Percentiles rank a stretch among this genome's conserved stretches.
Evolutionary conservation across 495 filamentous ascomycete species (phyloP).

Genomic region (Xylaria acuta): DNA sequence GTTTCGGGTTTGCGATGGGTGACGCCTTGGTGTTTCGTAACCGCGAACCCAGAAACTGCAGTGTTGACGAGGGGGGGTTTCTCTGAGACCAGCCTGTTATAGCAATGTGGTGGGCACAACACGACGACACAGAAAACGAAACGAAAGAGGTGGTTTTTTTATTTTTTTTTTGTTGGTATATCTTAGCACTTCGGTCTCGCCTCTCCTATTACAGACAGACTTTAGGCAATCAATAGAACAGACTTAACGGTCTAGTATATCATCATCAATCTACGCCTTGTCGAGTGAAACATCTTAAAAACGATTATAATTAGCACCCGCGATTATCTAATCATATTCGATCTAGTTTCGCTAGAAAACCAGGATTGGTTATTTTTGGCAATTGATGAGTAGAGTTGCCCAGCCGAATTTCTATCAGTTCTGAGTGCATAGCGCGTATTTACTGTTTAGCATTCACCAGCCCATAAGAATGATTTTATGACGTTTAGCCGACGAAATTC

Average conservation of each 20-base stretch:
- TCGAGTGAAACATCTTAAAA: neutral
- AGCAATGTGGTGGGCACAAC: slow-evolving; percentile 4
- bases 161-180: slow-evolving; percentile 36
- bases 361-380: neutral
- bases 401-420: neutral
- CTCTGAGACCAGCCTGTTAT: neutral
- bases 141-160: slow-evolving; percentile 24
- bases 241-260: slow-evolving; percentile 39
- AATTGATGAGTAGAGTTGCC: neutral
- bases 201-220: slow-evolving; percentile 22
- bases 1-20: slow-evolving; percentile 12
- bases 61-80: neutral
- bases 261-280: slow-evolving; percentile 22
- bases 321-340: neutral
- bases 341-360: neutral
- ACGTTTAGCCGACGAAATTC: neutral
- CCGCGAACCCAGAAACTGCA: neutral
- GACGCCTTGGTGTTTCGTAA: slow-evolving; percentile 1
- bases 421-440: neutral
- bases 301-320: neutral
- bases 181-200: slow-evolving; percentile 25
- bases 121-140: slow-evolving; percentile 25
- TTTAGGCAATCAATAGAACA: slow-evolving; percentile 34
- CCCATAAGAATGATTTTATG: neutral
- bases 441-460: neutral